Base-by-base conservation (phyloP, 305 asterid species). In the Rubia balearica region DNA sequence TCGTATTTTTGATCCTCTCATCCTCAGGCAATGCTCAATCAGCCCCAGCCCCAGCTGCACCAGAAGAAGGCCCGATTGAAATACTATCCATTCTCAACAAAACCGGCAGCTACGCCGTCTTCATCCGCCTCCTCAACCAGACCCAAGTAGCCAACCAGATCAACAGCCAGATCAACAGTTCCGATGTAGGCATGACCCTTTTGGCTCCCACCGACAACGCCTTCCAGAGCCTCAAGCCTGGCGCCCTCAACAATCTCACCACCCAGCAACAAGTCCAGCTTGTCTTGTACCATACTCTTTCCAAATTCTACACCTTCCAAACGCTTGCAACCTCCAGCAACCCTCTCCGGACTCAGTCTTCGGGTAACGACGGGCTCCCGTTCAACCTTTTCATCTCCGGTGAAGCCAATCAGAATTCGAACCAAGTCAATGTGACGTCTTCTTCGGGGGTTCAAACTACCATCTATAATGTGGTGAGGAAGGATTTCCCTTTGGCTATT, bases 171-270 rank as follows among this genome's bases (percentile, higher is more conserved):
- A 75, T 85, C 57, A 90, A 89, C 89, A 89, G 75, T n/a, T 93
- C 98, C 22, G 77, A 63, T 56, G 90, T 88, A 10, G 98, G 98
- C 6, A 69, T 90, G 90, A 86, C 96, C 10, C 83, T 93, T 0
- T 85, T 93, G 65, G 95, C 97, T 48, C 96, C 97, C 1, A 83
- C 92, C 12, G 96, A 93, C 77, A 88, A 83, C 63, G 96, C 98
- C 46, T 93, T 93, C 85, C 71, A 68, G 69, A 90, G 80, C 81
- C 96, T 93, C 56, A 92, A 96, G 19, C 3, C 89, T 9, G 97
- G 96, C 0, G 73, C 91, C 40, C 90, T 93, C 1, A 93, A 93
- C 90, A 75, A 76, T 43, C 94, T 93, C 6, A 55, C 72, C 22
- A 69, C 59, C 51, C 91, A 90, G 65, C 96, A 86, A 72, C 85